A percentile compares a stretch with the other conserved stretches of the same genome.
phyloP scores from a whole-genome alignment of 2,329 filamentous ascomycete species.

The Cladophialophora chaetospira region DNA sequence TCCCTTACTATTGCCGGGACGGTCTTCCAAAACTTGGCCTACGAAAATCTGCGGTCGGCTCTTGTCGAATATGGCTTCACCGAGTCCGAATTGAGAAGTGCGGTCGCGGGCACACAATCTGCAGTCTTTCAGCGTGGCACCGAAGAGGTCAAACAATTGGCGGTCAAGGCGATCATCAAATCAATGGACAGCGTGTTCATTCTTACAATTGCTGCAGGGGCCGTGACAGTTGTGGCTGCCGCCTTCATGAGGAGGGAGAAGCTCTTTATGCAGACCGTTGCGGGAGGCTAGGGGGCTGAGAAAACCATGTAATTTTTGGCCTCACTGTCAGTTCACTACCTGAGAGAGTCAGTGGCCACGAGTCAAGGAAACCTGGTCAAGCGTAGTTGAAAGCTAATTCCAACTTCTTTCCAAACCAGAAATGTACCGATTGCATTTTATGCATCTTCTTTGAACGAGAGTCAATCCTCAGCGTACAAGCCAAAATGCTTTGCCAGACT shows the following conservation, averaged over 20 bases:
- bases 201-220: constrained; percentile 32
- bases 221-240: constrained; percentile 26
- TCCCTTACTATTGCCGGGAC: constrained; percentile 14
- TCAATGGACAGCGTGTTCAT: constrained; percentile 29
- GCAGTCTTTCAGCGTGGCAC: constrained; percentile 24
- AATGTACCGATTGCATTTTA: too few species aligned
- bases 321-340: too few species aligned
- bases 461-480: too few species aligned
- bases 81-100: constrained; percentile 15
- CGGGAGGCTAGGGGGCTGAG: constrained; percentile 1
- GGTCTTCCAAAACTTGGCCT: constrained; percentile 18
- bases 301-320: too few species aligned
- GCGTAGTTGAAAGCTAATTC: too few species aligned
- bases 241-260: constrained; percentile 30
- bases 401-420: too few species aligned
- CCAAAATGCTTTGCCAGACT: too few species aligned
- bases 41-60: constrained; percentile 11
- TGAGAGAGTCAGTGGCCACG: too few species aligned
- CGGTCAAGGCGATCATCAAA: constrained; percentile 27
- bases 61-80: constrained; percentile 7
- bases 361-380: too few species aligned
- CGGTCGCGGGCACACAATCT: constrained; percentile 18
- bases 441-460: too few species aligned
- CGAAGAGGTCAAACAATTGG: constrained; percentile 24
- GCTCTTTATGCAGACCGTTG: constrained; percentile 3